Evolutionary conservation across 345 rosid species (phyloP), one percentile per base, ranked within the genome.

Genomic region (Eucalyptus melliodora): DNA sequence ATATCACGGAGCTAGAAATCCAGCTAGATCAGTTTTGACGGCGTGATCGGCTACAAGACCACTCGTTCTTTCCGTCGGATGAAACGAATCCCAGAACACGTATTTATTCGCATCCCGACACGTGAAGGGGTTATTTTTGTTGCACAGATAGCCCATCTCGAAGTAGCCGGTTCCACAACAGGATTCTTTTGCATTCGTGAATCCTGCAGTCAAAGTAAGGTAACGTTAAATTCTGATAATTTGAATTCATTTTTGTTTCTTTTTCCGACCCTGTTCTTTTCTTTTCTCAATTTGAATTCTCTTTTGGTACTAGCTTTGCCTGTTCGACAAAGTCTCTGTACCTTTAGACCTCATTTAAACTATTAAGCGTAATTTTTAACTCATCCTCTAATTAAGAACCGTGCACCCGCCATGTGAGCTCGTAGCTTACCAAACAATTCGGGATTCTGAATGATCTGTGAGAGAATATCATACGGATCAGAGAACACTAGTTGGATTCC

Each of bases 61-160:
- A 9, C n/a, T 93, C 47, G 97, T 92, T 90, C 92, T 95, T 92
- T 96, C 98, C 11, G 98, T 94, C 3, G 97, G 94, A 89, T 95
- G 97, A 89, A 95, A 95, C 49, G 97, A 90, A 89, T 95, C 97
- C 97, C 97, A 95, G 69, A 95, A 95, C 34, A 94, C 93, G 88
- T 94, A 95, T 50, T 88, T 90, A 87, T 91, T 92, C 40, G 95
- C 96, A 85, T 96, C 95, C n/a, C 93, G 80, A 87, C 97, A 95
- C 45, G 97, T 94, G 80, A 94, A 93, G 8, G 95, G 96, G 86
- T 91, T 95, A 88, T 42, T 86, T 87, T 86, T 92, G 87, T 92
- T 77, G 87, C 96, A 96, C 93, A 93, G 10, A 93, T 94, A 95
- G 89, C 97, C 88, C 95, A 95, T 93, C 95, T 96, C 97, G 62